These are phyloP conservation scores for Urostyla sp. DNA, from an alignment of 73 alveolate genomes.

Conservation along the genomic window DNA sequence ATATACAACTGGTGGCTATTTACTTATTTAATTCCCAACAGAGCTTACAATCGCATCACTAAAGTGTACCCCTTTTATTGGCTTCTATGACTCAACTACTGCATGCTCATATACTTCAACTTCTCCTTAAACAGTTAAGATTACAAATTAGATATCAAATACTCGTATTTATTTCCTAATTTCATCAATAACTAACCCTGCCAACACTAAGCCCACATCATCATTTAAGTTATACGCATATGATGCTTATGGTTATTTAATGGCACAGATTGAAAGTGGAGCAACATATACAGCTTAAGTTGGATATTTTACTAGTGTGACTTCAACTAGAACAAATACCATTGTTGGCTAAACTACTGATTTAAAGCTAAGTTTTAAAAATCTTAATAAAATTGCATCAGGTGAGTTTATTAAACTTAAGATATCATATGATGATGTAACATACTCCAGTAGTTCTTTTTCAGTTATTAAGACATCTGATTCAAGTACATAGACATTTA, in stretches of 20 bases:
- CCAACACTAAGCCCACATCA: constrained; percentile 16
- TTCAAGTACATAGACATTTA: too few species aligned
- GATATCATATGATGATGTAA: too few species aligned
- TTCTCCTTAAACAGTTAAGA: constrained; percentile 32
- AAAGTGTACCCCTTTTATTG: constrained; percentile 44
- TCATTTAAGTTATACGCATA: constrained; percentile 24
- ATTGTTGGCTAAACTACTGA: too few species aligned
- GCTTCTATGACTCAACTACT: constrained; percentile 39
- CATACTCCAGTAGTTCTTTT: too few species aligned
- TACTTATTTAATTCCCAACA: constrained; percentile 3
- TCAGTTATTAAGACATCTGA: too few species aligned
- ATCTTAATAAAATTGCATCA: too few species aligned
- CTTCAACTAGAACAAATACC: too few species aligned
- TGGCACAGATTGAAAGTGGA: constrained; percentile 18
- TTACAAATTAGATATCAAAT: neutral
- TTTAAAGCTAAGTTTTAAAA: too few species aligned
- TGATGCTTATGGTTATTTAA: constrained; percentile 11
- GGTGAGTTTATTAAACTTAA: too few species aligned
- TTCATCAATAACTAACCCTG: constrained; percentile 11
- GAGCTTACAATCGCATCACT: neutral
- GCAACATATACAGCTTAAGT: constrained; percentile 18
- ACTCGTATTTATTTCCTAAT: constrained; percentile 22
- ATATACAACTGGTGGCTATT: constrained; percentile 26
- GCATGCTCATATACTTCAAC: neutral
- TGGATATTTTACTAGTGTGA: too few species aligned